Evolutionary conservation across 73 alveolate genomes (phyloP).

Genomic region (Breviolum minutum): DNA sequence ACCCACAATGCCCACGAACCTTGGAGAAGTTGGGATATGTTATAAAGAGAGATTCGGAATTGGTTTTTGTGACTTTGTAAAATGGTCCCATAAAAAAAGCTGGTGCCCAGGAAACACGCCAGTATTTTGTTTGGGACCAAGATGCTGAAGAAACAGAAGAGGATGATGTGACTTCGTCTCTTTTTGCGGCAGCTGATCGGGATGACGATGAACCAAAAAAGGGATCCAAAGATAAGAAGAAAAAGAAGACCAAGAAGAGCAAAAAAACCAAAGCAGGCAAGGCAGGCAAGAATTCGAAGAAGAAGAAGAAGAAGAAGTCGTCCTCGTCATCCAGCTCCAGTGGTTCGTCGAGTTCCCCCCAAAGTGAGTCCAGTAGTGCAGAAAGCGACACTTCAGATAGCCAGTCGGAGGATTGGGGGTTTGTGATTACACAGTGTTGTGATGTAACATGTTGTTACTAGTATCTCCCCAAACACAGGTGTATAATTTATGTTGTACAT

Average conservation of each 20-base stretch:
- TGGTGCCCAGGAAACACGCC: neutral
- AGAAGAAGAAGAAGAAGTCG: neutral
- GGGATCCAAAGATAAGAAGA: neutral
- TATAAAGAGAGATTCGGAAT: neutral
- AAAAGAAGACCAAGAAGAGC: neutral
- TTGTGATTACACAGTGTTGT: neutral
- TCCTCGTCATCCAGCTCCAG: neutral
- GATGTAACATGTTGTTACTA: neutral
- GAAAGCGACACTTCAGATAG: neutral
- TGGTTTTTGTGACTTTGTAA: no score
- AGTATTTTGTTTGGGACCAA: conserved; percentile 5
- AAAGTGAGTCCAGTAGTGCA: neutral
- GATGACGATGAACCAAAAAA: neutral
- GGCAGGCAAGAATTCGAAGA: neutral
- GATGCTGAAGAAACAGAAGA: neutral
- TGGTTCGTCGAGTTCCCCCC: neutral
- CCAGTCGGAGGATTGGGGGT: neutral
- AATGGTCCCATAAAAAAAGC: neutral
- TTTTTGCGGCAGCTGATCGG: neutral
- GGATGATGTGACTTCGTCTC: neutral
- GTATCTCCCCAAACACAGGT: neutral
- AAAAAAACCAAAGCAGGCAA: neutral
- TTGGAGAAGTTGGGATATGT: neutral
- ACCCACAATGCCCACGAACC: no score
- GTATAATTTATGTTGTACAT: neutral